Evolutionary conservation across 1,139 yeast genomes (phyloP).

Genomic region (Entelexis sorbosivorans): DNA sequence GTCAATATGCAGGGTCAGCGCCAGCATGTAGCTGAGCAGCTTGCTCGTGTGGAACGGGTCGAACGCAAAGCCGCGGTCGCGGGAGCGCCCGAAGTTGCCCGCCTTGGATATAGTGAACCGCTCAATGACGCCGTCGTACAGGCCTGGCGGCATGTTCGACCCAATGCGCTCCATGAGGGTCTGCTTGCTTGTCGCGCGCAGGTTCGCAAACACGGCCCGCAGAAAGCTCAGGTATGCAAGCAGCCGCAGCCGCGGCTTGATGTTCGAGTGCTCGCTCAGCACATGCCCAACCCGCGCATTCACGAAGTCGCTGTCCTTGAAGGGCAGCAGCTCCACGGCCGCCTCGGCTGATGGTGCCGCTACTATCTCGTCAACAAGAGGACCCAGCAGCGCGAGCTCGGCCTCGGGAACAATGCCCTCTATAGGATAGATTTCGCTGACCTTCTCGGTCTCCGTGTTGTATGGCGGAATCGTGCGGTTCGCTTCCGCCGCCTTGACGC

Average conservation of each 20-base stretch:
- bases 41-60: conserved; percentile 86
- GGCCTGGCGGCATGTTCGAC: conserved; percentile 38
- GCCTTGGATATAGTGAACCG: conserved; percentile 47
- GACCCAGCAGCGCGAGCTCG: conserved; percentile 54
- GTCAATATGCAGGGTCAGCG: conserved; percentile 63
- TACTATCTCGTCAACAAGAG: conserved; percentile 40
- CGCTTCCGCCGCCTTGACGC: conserved; percentile 39
- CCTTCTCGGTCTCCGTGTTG: conserved; percentile 62
- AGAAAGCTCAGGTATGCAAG: conserved; percentile 69
- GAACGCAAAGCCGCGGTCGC: conserved; percentile 59
- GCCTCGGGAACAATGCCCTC: conserved; percentile 54
- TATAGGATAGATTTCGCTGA: conserved; percentile 72
- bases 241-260: conserved; percentile 52
- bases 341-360: conserved; percentile 41
- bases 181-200: conserved; percentile 52
- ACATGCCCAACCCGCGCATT: conserved; percentile 29
- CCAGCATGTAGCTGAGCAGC: conserved; percentile 65
- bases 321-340: conserved; percentile 53
- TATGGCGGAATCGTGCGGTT: conserved; percentile 81
- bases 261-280: conserved; percentile 25
- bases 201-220: conserved; percentile 65
- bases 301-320: conserved; percentile 45
- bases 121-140: conserved; percentile 62
- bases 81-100: conserved; percentile 59
- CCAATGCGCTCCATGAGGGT: conserved; percentile 52